Evolutionary conservation across 257 asterid species (phyloP).

Genomic region (Scutellaria minor): DNA sequence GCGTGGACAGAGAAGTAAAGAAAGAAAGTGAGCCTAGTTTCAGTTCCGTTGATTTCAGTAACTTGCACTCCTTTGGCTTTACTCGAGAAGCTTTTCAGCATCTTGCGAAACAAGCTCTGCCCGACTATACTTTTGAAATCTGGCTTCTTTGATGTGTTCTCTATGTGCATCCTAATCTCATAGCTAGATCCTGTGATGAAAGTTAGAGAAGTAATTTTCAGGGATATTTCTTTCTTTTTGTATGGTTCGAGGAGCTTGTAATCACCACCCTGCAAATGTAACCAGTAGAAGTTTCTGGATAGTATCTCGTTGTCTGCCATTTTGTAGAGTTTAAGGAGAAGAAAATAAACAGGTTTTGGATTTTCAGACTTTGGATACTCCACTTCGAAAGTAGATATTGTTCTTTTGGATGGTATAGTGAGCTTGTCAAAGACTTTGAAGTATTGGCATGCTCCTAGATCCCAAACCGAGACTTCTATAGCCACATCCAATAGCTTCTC

Average conservation of each 20-base stretch:
- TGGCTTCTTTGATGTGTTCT: conserved; percentile 68
- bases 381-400: conserved; percentile 67
- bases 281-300: conserved; percentile 96
- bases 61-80: conserved; percentile 41
- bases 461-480: conserved; percentile 84
- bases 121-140: conserved; percentile 44
- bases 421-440: conserved; percentile 66
- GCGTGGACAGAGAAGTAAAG: conserved; percentile 82
- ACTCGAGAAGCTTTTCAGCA: conserved; percentile 41
- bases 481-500: conserved; percentile 66
- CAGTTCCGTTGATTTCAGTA: conserved; percentile 57
- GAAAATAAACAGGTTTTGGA: conserved; percentile 80
- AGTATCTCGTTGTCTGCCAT: conserved; percentile 57
- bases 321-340: conserved; percentile 81
- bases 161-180: conserved; percentile 65
- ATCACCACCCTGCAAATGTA: conserved; percentile 74
- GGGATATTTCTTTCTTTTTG: conserved; percentile 58
- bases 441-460: conserved; percentile 72
- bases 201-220: conserved; percentile 62
- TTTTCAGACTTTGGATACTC: conserved; percentile 72
- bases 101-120: conserved; percentile 47
- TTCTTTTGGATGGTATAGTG: conserved; percentile 64
- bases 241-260: conserved; percentile 81
- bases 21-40: conserved; percentile 80
- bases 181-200: conserved; percentile 61